Conservation (phyloP, 2,329 filamentous ascomycete genomes). For the Pseudohalonectria lignicola region DNA sequence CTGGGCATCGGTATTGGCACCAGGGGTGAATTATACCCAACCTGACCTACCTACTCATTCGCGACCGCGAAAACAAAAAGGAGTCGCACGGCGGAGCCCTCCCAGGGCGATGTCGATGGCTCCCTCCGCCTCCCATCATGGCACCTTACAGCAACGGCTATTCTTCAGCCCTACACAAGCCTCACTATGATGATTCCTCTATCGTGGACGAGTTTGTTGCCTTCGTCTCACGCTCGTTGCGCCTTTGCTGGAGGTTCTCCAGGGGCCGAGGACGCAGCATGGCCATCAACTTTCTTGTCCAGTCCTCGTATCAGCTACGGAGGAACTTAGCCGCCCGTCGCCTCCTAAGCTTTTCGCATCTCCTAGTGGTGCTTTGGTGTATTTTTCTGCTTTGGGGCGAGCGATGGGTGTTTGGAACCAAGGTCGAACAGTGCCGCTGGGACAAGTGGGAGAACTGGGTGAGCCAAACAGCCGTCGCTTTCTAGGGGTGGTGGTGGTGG, state of each 20-base stretch:
- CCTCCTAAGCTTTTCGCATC: constrained; percentile 53
- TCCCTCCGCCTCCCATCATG: constrained; percentile 16
- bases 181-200: constrained; percentile 18
- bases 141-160: constrained; percentile 25
- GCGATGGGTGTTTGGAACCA: constrained; percentile 61
- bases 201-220: constrained; percentile 24
- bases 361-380: constrained; percentile 64
- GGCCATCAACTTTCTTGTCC: constrained; percentile 18
- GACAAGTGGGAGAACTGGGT: constrained; percentile 89
- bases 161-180: constrained; percentile 8
- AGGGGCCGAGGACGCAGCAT: constrained; percentile 27
- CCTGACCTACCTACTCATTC: too few relatives aligned
- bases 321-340: constrained; percentile 38
- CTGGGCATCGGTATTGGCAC: too few relatives aligned
- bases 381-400: constrained; percentile 77
- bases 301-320: constrained; percentile 20
- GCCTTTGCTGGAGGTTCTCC: constrained; percentile 27
- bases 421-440: constrained; percentile 68
- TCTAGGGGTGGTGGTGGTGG: too few relatives aligned
- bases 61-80: too few relatives aligned
- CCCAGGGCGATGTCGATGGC: too few relatives aligned
- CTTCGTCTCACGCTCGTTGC: constrained; percentile 14
- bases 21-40: too few relatives aligned
- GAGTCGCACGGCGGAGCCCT: too few relatives aligned
- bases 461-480: constrained; percentile 18